These are phyloP conservation scores for Nicotiana tomentosiformis DNA, from an alignment of 257 asterid genomes.

Conservation along the genomic window DNA sequence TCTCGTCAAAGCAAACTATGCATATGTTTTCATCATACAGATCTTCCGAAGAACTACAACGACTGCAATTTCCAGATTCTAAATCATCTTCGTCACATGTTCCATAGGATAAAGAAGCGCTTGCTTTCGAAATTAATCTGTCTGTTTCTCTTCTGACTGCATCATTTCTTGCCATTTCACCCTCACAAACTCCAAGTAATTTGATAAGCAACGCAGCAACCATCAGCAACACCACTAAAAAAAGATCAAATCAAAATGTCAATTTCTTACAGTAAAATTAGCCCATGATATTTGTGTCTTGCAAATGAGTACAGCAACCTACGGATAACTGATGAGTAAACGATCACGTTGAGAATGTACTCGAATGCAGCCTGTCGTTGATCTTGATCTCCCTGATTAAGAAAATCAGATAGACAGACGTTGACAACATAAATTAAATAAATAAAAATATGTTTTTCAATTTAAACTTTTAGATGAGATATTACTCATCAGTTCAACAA, in stretches of 20 bases:
- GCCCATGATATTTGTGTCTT: neutral
- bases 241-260: neutral
- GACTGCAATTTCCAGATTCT: slow-evolving; percentile 29
- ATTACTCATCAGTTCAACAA: neutral
- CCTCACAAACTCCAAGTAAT: slow-evolving; percentile 24
- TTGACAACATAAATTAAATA: neutral
- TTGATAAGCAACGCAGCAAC: slow-evolving; percentile 36
- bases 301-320: slow-evolving; percentile 7
- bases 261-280: neutral
- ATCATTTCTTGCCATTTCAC: neutral
- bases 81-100: slow-evolving; percentile 35
- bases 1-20: slow-evolving; percentile 58
- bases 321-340: slow-evolving; percentile 24
- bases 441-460: too few relatives aligned
- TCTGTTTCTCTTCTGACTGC: slow-evolving; percentile 19
- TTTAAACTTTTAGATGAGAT: neutral
- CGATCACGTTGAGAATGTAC: neutral
- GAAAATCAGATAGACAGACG: neutral
- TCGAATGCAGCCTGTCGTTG: slow-evolving; percentile 12
- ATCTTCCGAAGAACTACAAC: slow-evolving; percentile 31
- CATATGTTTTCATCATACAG: slow-evolving; percentile 66
- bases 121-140: slow-evolving; percentile 33
- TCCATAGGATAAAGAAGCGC: slow-evolving; percentile 29
- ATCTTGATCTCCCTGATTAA: slow-evolving; percentile 8
- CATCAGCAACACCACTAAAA: slow-evolving; percentile 36